These are phyloP conservation scores for Mortierella sp. DNA, from an alignment of 371 early-diverging fungal genomes.

Conservation along the genomic window DNA sequence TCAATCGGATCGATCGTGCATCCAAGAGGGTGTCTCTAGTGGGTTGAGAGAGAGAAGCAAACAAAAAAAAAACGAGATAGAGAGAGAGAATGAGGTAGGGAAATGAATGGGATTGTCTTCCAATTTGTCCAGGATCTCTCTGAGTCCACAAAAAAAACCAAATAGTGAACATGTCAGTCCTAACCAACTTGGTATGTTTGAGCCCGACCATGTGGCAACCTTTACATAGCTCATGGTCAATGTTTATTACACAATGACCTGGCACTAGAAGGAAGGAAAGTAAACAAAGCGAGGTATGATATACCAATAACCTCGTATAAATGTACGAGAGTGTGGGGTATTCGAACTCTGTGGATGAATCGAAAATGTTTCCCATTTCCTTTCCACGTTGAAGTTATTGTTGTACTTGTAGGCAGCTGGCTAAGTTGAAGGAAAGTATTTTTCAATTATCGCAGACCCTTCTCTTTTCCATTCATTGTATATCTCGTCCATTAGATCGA, in stretches of 20 bases:
- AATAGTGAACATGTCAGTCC: not conserved
- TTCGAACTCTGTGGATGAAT: no score
- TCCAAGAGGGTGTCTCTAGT: not conserved
- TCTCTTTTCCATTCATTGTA: not conserved
- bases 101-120: not conserved
- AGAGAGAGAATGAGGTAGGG: not conserved
- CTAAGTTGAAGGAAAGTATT: not conserved
- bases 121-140: not conserved
- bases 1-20: not conserved
- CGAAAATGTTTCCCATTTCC: not conserved
- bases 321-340: not conserved
- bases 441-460: no score
- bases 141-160: not conserved
- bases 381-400: not conserved
- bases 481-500: not conserved
- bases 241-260: slow-evolving; percentile 6
- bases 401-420: not conserved
- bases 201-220: slow-evolving; percentile 3
- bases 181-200: not conserved
- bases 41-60: not conserved
- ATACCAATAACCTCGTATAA: not conserved
- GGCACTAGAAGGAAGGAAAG: not conserved
- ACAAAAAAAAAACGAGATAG: not conserved
- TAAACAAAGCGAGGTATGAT: not conserved
- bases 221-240: not conserved